phyloP scores from a whole-genome alignment of 345 rosid genomes.

The Crucihimalaya himalaica region DNA sequence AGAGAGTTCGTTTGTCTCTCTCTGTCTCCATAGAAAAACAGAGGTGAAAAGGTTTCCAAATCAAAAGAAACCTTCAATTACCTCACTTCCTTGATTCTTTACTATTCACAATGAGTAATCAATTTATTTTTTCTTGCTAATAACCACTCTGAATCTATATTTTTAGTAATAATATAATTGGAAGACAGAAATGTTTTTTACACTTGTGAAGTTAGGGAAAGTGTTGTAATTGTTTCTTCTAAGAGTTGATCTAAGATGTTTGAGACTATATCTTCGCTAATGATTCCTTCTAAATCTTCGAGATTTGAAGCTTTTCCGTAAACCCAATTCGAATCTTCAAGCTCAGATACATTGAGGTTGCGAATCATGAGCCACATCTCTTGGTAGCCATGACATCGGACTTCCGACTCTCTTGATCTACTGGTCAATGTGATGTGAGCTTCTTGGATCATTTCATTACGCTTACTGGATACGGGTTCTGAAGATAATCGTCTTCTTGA shows the following conservation, averaged over 20 bases:
- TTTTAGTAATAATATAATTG: conserved; percentile 9
- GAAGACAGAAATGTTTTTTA: conserved; percentile 34
- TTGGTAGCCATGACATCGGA: conserved; percentile 15
- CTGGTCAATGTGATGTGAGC: neutral
- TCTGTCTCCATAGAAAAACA: conserved; percentile 34
- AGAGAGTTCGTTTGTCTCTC: conserved; percentile 30
- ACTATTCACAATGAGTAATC: conserved; percentile 35
- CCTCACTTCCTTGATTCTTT: conserved; percentile 35
- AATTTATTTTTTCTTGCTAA: neutral
- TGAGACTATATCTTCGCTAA: conserved; percentile 24
- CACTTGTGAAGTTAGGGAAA: conserved; percentile 27
- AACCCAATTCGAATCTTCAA: conserved; percentile 12
- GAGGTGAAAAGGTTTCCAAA: conserved; percentile 31
- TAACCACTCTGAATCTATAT: conserved; percentile 7
- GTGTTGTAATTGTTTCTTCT: conserved; percentile 39
- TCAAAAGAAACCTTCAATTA: conserved; percentile 25
- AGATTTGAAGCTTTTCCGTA: conserved; percentile 22
- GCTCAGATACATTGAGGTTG: conserved; percentile 25
- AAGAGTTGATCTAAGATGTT: conserved; percentile 39
- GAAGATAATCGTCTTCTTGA: conserved; percentile 30
- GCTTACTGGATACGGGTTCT: conserved; percentile 6
- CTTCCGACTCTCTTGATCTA: neutral
- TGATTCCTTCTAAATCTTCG: conserved; percentile 25
- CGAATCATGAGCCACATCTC: conserved; percentile 28
- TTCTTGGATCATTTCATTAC: conserved; percentile 1